phyloP scores from a whole-genome alignment of 176 grass and related monocot genomes.

The Dendrocalamus sinicus region DNA sequence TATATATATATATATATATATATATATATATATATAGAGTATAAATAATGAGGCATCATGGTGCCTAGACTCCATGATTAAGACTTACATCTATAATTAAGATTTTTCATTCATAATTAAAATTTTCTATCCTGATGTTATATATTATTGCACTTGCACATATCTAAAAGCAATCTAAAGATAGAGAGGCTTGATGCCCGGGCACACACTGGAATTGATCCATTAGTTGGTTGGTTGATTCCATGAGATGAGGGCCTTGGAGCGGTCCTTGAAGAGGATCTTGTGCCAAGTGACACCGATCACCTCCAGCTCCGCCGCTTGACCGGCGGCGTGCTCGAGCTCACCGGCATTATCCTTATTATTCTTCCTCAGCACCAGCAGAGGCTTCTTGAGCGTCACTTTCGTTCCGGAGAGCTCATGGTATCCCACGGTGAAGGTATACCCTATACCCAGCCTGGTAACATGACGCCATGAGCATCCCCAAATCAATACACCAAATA shows the following conservation, averaged over 20 bases:
- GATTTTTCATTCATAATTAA: no score
- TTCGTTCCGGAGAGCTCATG: constrained; percentile 85
- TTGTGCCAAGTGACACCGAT: no score
- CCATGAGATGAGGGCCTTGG: constrained; percentile 92
- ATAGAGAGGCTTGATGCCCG: no score
- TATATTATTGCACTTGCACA: no score
- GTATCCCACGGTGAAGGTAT: constrained; percentile 87
- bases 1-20: no score
- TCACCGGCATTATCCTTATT: not conserved
- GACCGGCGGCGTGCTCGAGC: not conserved
- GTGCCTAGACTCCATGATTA: no score
- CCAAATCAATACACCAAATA: not conserved
- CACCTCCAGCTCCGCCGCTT: constrained; percentile 54
- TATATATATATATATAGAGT: no score
- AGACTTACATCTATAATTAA: no score
- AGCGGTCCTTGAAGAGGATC: constrained; percentile 59
- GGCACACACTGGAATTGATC: not conserved
- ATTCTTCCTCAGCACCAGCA: constrained; percentile 78
- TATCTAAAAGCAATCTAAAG: not conserved
- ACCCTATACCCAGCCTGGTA: constrained; percentile 62
- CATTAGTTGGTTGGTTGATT: not conserved
- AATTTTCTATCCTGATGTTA: no score
- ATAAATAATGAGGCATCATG: no score
- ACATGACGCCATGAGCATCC: not conserved
- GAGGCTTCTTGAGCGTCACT: constrained; percentile 79